phyloP scores from a whole-genome alignment of 257 asterid genomes.

The Primulina tabacum region DNA sequence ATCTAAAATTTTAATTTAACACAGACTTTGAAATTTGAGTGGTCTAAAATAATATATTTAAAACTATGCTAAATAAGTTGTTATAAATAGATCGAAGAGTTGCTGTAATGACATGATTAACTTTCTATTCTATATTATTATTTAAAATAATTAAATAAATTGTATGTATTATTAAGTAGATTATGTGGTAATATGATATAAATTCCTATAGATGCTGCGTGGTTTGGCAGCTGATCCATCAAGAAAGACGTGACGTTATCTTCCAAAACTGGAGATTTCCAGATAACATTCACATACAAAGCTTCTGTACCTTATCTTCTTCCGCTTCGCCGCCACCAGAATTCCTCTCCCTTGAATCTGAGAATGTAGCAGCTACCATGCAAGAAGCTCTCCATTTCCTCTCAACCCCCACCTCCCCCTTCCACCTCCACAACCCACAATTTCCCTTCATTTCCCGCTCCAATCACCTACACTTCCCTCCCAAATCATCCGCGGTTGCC shows the following conservation, averaged over 20 bases:
- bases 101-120: too few species aligned
- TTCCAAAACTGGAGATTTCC: conserved; percentile 25
- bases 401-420: conserved; percentile 25
- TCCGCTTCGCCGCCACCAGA: conserved; percentile 12
- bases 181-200: too few species aligned
- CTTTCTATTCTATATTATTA: too few species aligned
- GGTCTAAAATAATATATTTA: too few species aligned
- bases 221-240: not conserved
- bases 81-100: too few species aligned
- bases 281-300: conserved; percentile 19
- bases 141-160: too few species aligned
- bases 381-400: conserved; percentile 10
- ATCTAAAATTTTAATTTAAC: too few species aligned
- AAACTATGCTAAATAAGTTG: too few species aligned
- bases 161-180: too few species aligned
- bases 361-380: conserved; percentile 13
- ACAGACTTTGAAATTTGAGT: too few species aligned
- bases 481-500: conserved; percentile 27
- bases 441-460: conserved; percentile 36
- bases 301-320: conserved; percentile 19
- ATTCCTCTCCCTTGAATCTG: conserved; percentile 24
- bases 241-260: conserved; percentile 17
- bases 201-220: too few species aligned
- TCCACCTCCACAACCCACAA: conserved; percentile 31
- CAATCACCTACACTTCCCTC: conserved; percentile 23